phyloP scores from a whole-genome alignment of 2,329 filamentous ascomycete genomes.

The Aspergillus terreus region DNA sequence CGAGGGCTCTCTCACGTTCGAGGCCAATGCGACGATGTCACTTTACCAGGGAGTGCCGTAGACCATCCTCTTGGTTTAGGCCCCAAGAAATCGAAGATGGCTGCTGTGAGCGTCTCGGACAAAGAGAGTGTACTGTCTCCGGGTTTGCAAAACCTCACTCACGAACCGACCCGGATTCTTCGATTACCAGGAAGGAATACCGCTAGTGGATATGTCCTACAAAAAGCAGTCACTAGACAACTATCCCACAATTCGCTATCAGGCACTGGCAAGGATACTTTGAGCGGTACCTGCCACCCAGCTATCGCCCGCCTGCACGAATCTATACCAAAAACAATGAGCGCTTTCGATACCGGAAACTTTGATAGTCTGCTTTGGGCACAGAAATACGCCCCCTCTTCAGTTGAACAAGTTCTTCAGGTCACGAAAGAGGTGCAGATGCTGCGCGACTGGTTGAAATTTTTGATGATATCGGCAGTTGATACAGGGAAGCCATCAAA shows the following conservation, averaged over 20 bases:
- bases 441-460: slow-evolving; percentile 76
- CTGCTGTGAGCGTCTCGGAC: slow-evolving; percentile 28
- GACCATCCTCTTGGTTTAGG: slow-evolving; percentile 10
- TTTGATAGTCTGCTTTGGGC: slow-evolving; percentile 73
- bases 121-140: slow-evolving; percentile 30
- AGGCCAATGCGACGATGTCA: slow-evolving; percentile 28
- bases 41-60: not conserved
- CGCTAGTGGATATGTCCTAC: slow-evolving; percentile 27
- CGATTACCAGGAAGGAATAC: slow-evolving; percentile 27
- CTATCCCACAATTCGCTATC: slow-evolving; percentile 20
- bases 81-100: slow-evolving; percentile 38
- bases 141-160: not conserved
- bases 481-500: slow-evolving; percentile 52
- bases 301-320: slow-evolving; percentile 58
- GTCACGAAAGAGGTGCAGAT: slow-evolving; percentile 64
- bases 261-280: slow-evolving; percentile 1
- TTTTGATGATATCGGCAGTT: slow-evolving; percentile 72
- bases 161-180: slow-evolving; percentile 11
- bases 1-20: slow-evolving; percentile 47
- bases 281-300: slow-evolving; percentile 45
- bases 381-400: slow-evolving; percentile 77
- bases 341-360: slow-evolving; percentile 73
- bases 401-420: slow-evolving; percentile 71
- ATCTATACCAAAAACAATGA: slow-evolving; percentile 59
- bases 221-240: slow-evolving; percentile 25